Base-by-base conservation (phyloP, 768 basidiomycete genomes). In the Suillus hirtellus region DNA sequence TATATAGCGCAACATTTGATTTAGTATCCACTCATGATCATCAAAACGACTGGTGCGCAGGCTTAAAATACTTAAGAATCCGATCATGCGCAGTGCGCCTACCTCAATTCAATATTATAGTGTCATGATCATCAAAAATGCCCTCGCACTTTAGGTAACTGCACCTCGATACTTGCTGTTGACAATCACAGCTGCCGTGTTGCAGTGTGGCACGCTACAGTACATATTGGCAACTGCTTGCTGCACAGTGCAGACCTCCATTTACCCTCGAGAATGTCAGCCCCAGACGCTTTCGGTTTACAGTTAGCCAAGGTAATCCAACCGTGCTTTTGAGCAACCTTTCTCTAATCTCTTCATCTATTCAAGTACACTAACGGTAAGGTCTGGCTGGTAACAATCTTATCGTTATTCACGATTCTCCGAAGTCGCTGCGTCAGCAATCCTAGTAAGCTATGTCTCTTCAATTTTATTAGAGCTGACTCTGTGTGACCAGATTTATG, bases 381-480 rank as follows among this genome's bases (percentile, higher is more conserved):
- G 50, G 9, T 34, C 19, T 2, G 2, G 31, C 10, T 34, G 17
- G 4, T n/a, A 10, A 19, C 10, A 53, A 34, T 11, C 10, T 12
- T n/a, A 53, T 53, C 10, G 31, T 19, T 53, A 50, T 50, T 53
- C 11, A 34, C 31, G 5, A 34, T 9, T 34, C 19, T 34, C 31
- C 52, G 11, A 53, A 53, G 52, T 53, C 19, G 52, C 52, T 53
- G 52, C 52, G n/a, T 53, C 19, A 34, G 31, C 52, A 12, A 34
- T 53, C 19, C 19, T 53, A 53, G 52, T 53, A 53, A 34, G 31
- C n/a, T 7, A 10, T 34, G 19, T 34, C 10, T 34, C 31, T 34
- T 34, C 31, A 34, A 31, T 34, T 31, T 34, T 31, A 34, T 19
- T 11, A n/a, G 7, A 27, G 27, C 27, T 27, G 27, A 27, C 27